Conservation (phyloP, 225 moss, liverwort and hornwort species). For the Pseudoscleropodium purum region DNA sequence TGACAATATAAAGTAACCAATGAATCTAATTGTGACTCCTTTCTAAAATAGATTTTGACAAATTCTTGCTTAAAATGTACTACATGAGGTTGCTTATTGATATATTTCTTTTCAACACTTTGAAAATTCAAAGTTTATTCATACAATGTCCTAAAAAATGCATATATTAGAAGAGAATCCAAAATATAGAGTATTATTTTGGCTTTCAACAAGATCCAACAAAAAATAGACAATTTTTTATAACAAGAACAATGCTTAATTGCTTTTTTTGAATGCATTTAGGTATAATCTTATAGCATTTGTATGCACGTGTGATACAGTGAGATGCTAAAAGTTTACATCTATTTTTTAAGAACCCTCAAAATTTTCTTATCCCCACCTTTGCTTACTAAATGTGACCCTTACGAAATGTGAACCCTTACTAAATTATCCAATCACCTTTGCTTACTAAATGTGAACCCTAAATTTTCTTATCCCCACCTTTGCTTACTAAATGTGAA, state of each 20-base stretch:
- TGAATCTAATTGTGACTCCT: background rate
- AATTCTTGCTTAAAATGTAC: background rate
- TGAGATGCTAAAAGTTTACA: background rate
- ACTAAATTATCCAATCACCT: no score
- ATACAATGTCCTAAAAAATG: no score
- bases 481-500: fast-evolving
- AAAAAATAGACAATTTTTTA: no score
- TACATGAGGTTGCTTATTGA: background rate
- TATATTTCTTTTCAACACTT: background rate
- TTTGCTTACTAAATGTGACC: background rate
- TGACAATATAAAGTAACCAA: no score
- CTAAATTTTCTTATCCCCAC: background rate
- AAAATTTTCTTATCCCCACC: background rate
- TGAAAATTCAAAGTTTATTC: background rate
- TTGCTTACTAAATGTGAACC: background rate
- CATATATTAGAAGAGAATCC: no score
- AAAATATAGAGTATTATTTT: no score
- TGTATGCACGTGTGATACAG: fast-evolving
- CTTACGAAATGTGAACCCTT: no score
- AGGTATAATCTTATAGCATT: background rate
- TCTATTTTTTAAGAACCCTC: background rate
- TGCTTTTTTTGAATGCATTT: background rate
- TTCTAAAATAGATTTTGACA: background rate
- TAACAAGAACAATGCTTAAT: background rate
- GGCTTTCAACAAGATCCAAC: no score